Conservation (phyloP, 2,329 filamentous ascomycete species). For the Botrytis deweyae region DNA sequence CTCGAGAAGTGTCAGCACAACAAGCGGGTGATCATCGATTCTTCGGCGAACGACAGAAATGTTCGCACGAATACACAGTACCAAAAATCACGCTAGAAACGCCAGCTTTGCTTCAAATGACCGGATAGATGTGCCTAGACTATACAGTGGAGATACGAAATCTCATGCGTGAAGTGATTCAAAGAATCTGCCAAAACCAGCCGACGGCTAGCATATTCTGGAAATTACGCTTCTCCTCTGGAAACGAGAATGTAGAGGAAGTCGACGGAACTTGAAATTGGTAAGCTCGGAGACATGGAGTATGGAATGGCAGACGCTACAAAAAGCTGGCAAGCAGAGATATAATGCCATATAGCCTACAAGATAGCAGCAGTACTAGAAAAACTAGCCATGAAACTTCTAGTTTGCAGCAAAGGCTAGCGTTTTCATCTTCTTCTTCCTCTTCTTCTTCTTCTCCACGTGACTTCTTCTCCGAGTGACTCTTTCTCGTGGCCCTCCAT, state of each 20-base stretch:
- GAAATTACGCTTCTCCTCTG: fast-evolving
- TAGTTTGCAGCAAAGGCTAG: background rate
- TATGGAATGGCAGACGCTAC: background rate
- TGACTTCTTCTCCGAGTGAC: background rate
- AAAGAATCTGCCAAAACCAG: background rate
- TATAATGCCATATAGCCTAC: background rate
- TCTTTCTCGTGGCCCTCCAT: background rate
- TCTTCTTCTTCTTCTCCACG: background rate
- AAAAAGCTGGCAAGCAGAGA: background rate
- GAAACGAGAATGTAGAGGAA: background rate
- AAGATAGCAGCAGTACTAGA: background rate
- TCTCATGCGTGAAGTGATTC: background rate
- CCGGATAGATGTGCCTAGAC: too few relatives aligned
- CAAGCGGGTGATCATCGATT: background rate
- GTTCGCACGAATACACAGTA: background rate
- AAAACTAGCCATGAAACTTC: background rate
- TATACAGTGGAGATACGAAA: background rate
- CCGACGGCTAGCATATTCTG: background rate
- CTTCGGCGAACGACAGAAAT: background rate
- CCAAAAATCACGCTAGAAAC: background rate
- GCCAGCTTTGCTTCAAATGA: background rate
- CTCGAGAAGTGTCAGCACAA: background rate
- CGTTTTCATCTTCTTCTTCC: background rate
- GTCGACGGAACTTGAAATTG: background rate
- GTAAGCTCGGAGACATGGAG: background rate